phyloP scores from a whole-genome alignment of 495 filamentous ascomycete genomes.

The Parmelia sp. region DNA sequence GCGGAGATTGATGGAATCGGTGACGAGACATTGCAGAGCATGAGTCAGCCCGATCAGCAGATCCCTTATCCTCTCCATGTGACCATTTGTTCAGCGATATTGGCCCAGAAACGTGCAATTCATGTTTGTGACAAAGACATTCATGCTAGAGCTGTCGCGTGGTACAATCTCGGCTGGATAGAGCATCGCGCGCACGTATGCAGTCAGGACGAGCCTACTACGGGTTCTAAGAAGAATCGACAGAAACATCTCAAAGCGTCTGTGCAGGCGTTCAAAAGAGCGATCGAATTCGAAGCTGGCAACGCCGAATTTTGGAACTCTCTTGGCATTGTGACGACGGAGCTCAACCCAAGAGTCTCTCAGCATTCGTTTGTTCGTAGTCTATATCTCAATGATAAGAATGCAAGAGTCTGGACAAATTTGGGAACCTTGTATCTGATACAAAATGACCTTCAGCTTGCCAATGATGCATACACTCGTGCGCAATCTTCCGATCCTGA shows the following conservation, averaged over 20 bases:
- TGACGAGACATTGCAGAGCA: constrained; percentile 40
- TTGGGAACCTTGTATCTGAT: constrained; percentile 79
- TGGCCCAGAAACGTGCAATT: constrained; percentile 83
- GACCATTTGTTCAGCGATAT: constrained; percentile 61
- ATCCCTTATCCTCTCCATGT: constrained; percentile 34
- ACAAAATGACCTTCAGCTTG: constrained; percentile 72
- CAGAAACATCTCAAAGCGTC: constrained; percentile 70
- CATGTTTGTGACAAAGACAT: constrained; percentile 63
- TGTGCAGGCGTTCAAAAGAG: constrained; percentile 88
- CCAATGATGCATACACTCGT: constrained; percentile 80
- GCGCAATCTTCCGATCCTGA: constrained; percentile 93
- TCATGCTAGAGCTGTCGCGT: constrained; percentile 90
- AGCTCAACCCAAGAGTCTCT: constrained; percentile 75
- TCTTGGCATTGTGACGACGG: constrained; percentile 80
- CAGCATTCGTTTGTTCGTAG: constrained; percentile 94
- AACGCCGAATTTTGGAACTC: constrained; percentile 98
- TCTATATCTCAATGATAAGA: constrained; percentile 83
- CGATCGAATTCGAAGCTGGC: constrained; percentile 90
- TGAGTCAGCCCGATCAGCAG: constrained; percentile 37
- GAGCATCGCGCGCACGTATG: constrained; percentile 75
- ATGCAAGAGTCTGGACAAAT: constrained; percentile 81
- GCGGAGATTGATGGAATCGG: constrained; percentile 66
- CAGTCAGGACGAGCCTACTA: constrained; percentile 40
- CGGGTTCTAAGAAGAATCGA: constrained; percentile 36
- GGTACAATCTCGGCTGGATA: constrained; percentile 94